Base-by-base conservation (phyloP, 2,329 filamentous ascomycete species). In the Xylaria sp. region DNA sequence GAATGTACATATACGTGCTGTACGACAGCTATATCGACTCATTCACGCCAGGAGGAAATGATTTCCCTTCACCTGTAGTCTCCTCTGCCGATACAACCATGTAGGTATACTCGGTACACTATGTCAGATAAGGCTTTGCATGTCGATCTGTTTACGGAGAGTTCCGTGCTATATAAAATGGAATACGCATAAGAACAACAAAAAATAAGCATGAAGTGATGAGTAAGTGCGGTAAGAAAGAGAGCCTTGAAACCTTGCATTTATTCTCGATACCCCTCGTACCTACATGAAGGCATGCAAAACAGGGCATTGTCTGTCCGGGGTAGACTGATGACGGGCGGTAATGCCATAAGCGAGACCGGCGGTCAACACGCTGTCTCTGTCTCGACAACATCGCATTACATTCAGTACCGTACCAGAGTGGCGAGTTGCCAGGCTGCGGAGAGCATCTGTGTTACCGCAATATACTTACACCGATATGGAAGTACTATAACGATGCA, bases 281-380 rank as follows among this genome's bases (percentile, higher is more conserved):
- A 65, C 32, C 57, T 58, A 65, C 50, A 61, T 58, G 18, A 47
- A 51, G 29, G 27, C 44, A 35, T 54, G 35, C 37, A 32, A 48
- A 62, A 13, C 25, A 51, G 42, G 32, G 61, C 50, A 25, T 65
- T 35, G 25, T 50, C 50, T 13, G 35, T 37, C 51, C 23, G 29
- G 37, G 29, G 35, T 42, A 69, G 25, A 29, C n/a, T 23, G 27
- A 62, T 54, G 37, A 54, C 40, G 32, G 37, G 48, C 59, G 63
- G 40, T 59, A 66, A 18, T 48, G 35, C 18, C 53, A 53, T 51
- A 60, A 51, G 42, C 58, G 51, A 60, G 62, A 69, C 44, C 53
- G 63, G 58, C 59, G 58, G 66, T 69, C 63, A 69, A 62, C 42
- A 27, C 27, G 6, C 3, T 23, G n/a, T 50, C 51, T 35, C 51